Evolutionary conservation across 768 basidiomycete species (phyloP), one percentile per base, ranked within the genome.

Genomic region (Pleurotus djamor): DNA sequence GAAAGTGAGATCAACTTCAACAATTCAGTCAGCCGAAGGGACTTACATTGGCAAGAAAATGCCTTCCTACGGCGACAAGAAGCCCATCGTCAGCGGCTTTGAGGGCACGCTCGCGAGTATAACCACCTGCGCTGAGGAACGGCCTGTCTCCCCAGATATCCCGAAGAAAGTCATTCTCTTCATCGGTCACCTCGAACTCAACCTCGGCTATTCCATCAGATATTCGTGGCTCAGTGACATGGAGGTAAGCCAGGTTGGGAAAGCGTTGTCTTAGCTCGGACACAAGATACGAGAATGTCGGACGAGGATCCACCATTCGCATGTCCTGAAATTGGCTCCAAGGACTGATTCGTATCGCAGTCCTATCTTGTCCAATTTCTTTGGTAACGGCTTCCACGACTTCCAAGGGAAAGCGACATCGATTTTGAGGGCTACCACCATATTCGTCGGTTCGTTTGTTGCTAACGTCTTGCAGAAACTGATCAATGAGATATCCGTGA

Each of bases 371-470:
- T 0, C 89, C 89, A 38, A 90, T 70, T 0, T 80, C 76, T 0
- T 70, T 67, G 5, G 66, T 65, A 10, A 84, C 68, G 3, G 78
- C 78, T 17, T 77, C 71, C 28, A 79, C 64, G 17, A 83, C 71
- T 63, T 82, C 79, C 8, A 81, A 71, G 0, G 69, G 59, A 65
- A 87, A 85, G 7, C 81, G 72, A 0, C 72, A 68, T 4, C 85
- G 72, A 60, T 82, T 82, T 64, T 81, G 77, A 51, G 80, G 67
- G 21, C 72, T 70, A 10, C 85, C 85, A 3, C 85, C 85, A 71
- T 80, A 85, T 45, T 73, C 70, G 68, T 85, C 83, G 6, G 74
- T 79, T 13, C 81, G 74, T 17, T 72, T 64, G 69, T 84, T 84
- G 14, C 67, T 65, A 2, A 64, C 51, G 38, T 71, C 63, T 56